A percentile compares a stretch with the other conserved stretches of the same genome.
phyloP scores from a whole-genome alignment of 2,329 filamentous ascomycete species.

The Fusarium sp. region DNA sequence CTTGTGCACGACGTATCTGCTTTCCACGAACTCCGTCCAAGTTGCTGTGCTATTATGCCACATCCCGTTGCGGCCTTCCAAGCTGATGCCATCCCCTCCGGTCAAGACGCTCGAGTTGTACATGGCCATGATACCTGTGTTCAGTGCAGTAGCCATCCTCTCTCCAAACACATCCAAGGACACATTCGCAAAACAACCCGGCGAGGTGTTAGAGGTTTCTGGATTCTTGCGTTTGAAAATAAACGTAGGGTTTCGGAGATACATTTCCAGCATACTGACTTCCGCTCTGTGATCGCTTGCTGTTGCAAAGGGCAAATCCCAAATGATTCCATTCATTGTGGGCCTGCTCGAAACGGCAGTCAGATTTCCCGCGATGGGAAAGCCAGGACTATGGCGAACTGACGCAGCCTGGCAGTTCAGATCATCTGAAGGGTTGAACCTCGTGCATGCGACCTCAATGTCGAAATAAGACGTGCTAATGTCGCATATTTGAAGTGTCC shows the following conservation, averaged over 20 bases:
- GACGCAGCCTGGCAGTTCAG: not conserved
- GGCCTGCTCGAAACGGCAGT: not conserved
- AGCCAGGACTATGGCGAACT: not conserved
- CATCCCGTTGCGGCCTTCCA: not conserved
- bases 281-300: not conserved
- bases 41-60: constrained; percentile 9
- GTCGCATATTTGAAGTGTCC: not conserved
- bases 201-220: not conserved
- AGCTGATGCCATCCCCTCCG: not conserved
- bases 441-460: not conserved
- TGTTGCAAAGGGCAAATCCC: not conserved
- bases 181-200: not conserved
- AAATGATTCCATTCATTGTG: fast-evolving
- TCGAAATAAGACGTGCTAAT: constrained; percentile 5
- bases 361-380: not conserved
- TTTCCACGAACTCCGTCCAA: constrained; percentile 1
- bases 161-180: not conserved
- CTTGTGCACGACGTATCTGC: constrained; percentile 2
- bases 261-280: not conserved
- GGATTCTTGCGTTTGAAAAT: not conserved
- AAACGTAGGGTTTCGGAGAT: not conserved
- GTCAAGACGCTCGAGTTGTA: not conserved
- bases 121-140: not conserved
- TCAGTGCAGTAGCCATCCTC: not conserved
- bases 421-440: not conserved